Base-by-base conservation (phyloP, 352 stramenopile genomes). In the Lagenidium giganteum region DNA sequence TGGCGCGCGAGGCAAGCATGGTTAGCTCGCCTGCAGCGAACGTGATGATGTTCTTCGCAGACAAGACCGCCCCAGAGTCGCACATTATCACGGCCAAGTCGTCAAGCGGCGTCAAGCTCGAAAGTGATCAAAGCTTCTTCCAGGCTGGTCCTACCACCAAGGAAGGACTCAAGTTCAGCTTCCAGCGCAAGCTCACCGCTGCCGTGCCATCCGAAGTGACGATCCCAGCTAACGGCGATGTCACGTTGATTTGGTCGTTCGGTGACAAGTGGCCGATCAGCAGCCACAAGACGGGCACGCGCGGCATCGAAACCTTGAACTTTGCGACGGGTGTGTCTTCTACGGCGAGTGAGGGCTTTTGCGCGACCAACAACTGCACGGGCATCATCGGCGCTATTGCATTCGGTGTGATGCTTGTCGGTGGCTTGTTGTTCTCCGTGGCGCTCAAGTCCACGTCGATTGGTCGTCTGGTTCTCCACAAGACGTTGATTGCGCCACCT, bases 201-300 rank as follows among this genome's bases (percentile, higher is more conserved):
- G 55, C 62, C 16, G 61, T 67, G 4, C 29, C 51, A 4, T 66
- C 62, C 17, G 73, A 87, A 41, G 61, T 93, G 9, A 45, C 47
- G 1, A 61, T 90, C 39, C 62, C 66, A 20, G 34, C 70, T 8
- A 64, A 45, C 8, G 49, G 18, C 4, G 39, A 52, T 0, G 60
- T 57, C 8, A 55, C 67, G 25, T 77, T 88, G 42, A 80, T 90
- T 42, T 93, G 80, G 80, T 67, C 74, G 9, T 87, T 87, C 51
- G 74, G 68, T 31, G 69, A 54, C 3, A 77, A 69, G 45, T 87
- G 70, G 72, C 71, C 75, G 7, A 84, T 88, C 57, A 61, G 57
- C 18, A 41, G 60, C 17, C 70, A 86, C 47, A 41, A 24, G 18
- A 52, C 44, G 8, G 74, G 75, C 32, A 85, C 72, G 3, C 65